Evolutionary conservation across 176 grass and related monocot species (phyloP), one percentile per base, ranked within the genome.

Genomic region (Oryza longistaminata): DNA sequence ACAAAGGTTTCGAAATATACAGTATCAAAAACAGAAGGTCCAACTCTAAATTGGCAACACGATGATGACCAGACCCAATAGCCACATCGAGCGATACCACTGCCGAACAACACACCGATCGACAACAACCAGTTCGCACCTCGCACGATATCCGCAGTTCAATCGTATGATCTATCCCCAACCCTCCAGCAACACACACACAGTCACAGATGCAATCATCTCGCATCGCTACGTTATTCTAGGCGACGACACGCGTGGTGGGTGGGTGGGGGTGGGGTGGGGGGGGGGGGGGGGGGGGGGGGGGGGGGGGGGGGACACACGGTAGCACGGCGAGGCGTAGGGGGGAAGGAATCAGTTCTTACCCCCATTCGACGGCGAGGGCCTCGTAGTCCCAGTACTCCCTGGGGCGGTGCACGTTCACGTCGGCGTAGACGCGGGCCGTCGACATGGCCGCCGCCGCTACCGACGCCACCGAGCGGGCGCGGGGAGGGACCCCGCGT

Each of bases 341-440:
- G 19, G 2, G 29, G 62, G 35, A 40, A 35, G 62, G 35, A 40
- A 35, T 25, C 9, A 13, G 34, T 31, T 46, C 37, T 89, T 78
- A 93, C 91, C 91, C 85, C 91, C 88, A 93, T 84, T 93, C 87
- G 64, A 93, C 76, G 37, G 80, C 77, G 71, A 93, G 91, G 62
- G 91, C 78, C 80, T 93, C 91, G 76, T 90, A 92, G 82, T 92
- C 91, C 87, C 87, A 92, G 84, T 92, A 92, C n/a, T 92, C 91
- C 84, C 73, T 92, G 76, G 91, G 84, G 0, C 84, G 83, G 17
- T 85, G 80, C 65, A 87, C 91, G 87, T 92, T 92, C 19, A 90
- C 82, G 64, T 90, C 87, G 3, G 84, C 84, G 83, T 92, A 92
- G 77, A 92, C 82, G 45, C 90, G 81, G 68, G 87, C 87, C 71